Evolutionary conservation across 306 rosid genomes (phyloP).

Genomic region (Sophora flavescens): DNA sequence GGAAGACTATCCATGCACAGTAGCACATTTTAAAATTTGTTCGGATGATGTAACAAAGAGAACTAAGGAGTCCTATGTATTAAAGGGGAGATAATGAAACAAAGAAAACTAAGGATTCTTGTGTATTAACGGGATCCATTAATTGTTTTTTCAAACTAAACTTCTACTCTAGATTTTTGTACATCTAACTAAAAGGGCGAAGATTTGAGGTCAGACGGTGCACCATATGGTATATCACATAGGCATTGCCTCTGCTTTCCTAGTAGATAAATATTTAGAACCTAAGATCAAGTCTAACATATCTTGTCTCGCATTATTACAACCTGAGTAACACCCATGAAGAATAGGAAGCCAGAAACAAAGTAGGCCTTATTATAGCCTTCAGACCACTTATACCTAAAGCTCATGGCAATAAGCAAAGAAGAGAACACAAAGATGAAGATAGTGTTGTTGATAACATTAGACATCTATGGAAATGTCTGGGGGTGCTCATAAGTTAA

Average conservation of each 20-base stretch:
- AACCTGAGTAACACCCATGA: conserved; percentile 22
- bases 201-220: conserved; percentile 3
- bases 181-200: conserved; percentile 12
- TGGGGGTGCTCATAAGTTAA: conserved; percentile 4
- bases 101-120: conserved; percentile 33
- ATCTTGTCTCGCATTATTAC: neutral
- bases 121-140: conserved; percentile 22
- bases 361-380: conserved; percentile 1
- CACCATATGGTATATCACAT: neutral
- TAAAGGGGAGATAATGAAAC: conserved; percentile 20
- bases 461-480: conserved; percentile 15
- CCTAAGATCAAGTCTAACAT: conserved; percentile 14
- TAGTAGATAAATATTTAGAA: neutral
- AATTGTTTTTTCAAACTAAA: neutral
- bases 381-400: conserved; percentile 8
- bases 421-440: neutral
- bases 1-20: conserved; percentile 1
- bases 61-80: conserved; percentile 26
- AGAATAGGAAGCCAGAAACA: conserved; percentile 39
- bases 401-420: neutral
- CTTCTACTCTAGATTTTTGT: conserved; percentile 1
- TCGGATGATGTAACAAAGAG: conserved; percentile 36
- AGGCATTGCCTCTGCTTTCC: conserved; percentile 1
- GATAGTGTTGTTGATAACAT: neutral
- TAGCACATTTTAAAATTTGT: conserved; percentile 7